Evolutionary conservation across 176 grass and related monocot species (phyloP).

Genomic region (Lolium perenne): DNA sequence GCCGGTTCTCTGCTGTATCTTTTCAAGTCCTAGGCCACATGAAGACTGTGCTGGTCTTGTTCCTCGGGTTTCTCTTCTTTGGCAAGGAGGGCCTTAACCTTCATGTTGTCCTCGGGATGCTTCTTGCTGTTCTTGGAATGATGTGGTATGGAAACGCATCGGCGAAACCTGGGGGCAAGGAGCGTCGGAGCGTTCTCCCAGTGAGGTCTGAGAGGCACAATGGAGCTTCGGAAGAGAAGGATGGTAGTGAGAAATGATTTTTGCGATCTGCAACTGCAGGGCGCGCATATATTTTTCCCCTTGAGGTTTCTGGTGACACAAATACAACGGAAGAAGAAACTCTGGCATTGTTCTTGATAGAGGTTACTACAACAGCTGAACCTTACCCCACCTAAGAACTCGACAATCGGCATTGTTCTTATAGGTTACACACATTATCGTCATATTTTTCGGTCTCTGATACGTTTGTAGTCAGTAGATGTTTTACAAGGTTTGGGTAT

Average conservation of each 20-base stretch:
- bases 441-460: conserved; percentile 27
- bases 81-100: conserved; percentile 83
- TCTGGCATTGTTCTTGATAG: conserved; percentile 26
- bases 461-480: background rate
- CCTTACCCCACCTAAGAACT: conserved; percentile 7
- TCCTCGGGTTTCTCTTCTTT: conserved; percentile 87
- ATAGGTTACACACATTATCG: conserved; percentile 29
- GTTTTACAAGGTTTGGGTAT: conserved; percentile 13
- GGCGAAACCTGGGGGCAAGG: conserved; percentile 82
- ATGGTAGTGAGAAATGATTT: conserved; percentile 40
- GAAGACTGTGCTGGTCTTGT: conserved; percentile 91
- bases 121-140: conserved; percentile 84
- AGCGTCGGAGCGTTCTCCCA: conserved; percentile 50
- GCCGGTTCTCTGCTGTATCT: conserved; percentile 83
- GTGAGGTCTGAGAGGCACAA: conserved; percentile 53
- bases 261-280: background rate
- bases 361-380: conserved; percentile 30
- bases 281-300: background rate
- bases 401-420: conserved; percentile 10
- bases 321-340: conserved; percentile 10
- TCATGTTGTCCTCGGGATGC: conserved; percentile 84
- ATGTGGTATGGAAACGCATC: conserved; percentile 90
- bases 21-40: conserved; percentile 97
- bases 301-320: conserved; percentile 39
- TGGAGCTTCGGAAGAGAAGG: conserved; percentile 49